These are phyloP conservation scores for Colletotrichum camelliae DNA, from an alignment of 2,329 filamentous ascomycete genomes.

Conservation along the genomic window DNA sequence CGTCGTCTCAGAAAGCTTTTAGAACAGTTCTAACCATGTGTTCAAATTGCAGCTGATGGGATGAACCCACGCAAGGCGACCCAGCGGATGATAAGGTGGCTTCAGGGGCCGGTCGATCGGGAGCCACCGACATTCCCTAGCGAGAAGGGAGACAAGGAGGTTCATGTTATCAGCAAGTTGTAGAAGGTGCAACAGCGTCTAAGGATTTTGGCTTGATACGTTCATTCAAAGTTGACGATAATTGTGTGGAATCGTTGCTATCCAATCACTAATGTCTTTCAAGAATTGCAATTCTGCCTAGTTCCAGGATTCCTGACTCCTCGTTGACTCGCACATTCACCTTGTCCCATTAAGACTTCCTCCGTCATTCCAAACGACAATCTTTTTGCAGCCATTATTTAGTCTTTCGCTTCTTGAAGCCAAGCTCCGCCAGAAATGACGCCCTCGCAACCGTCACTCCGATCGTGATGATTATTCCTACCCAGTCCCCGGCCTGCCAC, in stretches of 20 bases:
- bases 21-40: neutral
- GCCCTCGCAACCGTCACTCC: neutral
- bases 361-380: neutral
- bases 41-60: neutral
- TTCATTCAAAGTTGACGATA: neutral
- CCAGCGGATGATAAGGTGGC: neutral
- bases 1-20: fast-evolving
- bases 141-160: neutral
- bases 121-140: neutral
- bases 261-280: neutral
- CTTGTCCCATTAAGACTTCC: too few species aligned
- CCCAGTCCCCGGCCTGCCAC: conserved; percentile 7
- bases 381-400: neutral
- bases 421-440: neutral
- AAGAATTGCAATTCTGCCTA: too few species aligned
- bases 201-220: neutral
- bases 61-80: neutral
- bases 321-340: too few species aligned
- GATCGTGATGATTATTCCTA: neutral
- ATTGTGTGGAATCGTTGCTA: neutral
- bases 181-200: neutral
- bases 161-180: neutral
- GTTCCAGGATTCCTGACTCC: too few species aligned
- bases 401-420: neutral
- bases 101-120: neutral